Evolutionary conservation across 306 rosid species (phyloP).

Genomic region (Cicer bijugum): DNA sequence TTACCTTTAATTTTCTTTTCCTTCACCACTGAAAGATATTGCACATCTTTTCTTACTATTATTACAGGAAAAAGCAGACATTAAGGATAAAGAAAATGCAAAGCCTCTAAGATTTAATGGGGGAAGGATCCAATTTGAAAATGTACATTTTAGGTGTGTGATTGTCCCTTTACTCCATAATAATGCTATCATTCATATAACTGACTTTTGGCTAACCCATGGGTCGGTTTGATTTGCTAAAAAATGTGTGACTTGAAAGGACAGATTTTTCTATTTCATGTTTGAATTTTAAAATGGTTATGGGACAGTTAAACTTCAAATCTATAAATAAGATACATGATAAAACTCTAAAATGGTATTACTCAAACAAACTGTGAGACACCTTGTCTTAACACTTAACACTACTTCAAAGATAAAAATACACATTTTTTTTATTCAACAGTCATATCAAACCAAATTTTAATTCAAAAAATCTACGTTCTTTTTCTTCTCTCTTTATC

Average conservation of each 20-base stretch:
- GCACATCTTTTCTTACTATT: constrained; percentile 28
- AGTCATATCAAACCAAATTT: background rate
- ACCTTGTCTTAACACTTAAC: background rate
- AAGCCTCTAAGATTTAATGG: constrained; percentile 69
- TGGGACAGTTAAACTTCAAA: background rate
- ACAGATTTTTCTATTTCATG: background rate
- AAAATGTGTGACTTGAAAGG: background rate
- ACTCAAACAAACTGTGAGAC: background rate
- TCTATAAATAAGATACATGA: background rate
- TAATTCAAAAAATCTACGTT: background rate
- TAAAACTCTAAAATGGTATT: background rate
- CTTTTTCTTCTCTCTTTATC: background rate
- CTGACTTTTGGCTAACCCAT: constrained; percentile 31
- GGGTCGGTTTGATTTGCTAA: background rate
- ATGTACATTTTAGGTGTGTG: constrained; percentile 81
- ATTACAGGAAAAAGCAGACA: constrained; percentile 80
- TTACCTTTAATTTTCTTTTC: constrained; percentile 31
- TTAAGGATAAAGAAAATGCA: constrained; percentile 68
- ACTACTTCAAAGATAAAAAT: background rate
- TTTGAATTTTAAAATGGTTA: background rate
- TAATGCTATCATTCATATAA: constrained; percentile 31
- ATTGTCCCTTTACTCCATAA: constrained; percentile 32
- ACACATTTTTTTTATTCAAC: background rate
- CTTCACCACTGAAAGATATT: constrained; percentile 26
- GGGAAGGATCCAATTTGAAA: constrained; percentile 74